Evolutionary conservation across 768 basidiomycete species (phyloP).

Genomic region (Cystobasidium ongulense): DNA sequence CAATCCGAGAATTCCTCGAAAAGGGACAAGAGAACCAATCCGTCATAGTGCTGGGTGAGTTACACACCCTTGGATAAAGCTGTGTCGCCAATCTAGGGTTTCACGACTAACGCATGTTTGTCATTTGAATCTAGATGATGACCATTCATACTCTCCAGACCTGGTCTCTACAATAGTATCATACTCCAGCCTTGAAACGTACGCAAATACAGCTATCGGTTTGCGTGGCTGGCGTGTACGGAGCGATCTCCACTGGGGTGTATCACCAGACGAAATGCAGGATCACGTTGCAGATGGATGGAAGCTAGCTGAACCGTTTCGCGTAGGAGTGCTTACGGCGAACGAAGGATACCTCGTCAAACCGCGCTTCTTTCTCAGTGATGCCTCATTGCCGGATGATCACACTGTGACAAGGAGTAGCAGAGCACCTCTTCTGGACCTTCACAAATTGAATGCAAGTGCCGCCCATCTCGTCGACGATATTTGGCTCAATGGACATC

Average conservation of each 20-base stretch:
- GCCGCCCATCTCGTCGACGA: conserved; percentile 27
- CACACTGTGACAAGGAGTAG: too few relatives aligned
- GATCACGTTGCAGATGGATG: conserved; percentile 31
- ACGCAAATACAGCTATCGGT: conserved; percentile 10
- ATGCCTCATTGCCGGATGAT: neutral
- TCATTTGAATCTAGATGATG: conserved; percentile 28
- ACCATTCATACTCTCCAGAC: conserved; percentile 29
- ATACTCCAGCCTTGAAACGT: neutral
- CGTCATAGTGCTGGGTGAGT: conserved; percentile 8
- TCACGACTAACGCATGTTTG: neutral
- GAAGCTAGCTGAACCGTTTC: neutral
- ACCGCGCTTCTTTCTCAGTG: neutral
- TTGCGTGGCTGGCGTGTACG: conserved; percentile 32
- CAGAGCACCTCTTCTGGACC: neutral
- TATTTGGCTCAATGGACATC: conserved; percentile 22
- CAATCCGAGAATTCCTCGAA: neutral
- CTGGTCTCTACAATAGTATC: conserved; percentile 12
- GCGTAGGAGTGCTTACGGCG: conserved; percentile 30
- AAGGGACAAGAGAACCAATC: neutral
- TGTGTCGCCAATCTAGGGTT: neutral
- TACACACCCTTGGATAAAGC: neutral
- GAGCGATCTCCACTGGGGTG: conserved; percentile 28
- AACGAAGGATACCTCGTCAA: conserved; percentile 30
- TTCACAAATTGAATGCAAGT: neutral
- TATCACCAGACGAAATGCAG: neutral